A percentile compares a stretch with the other conserved stretches of the same genome.
Conservation (phyloP, 352 stramenopile genomes). For the Phytophthora tentaculata region DNA sequence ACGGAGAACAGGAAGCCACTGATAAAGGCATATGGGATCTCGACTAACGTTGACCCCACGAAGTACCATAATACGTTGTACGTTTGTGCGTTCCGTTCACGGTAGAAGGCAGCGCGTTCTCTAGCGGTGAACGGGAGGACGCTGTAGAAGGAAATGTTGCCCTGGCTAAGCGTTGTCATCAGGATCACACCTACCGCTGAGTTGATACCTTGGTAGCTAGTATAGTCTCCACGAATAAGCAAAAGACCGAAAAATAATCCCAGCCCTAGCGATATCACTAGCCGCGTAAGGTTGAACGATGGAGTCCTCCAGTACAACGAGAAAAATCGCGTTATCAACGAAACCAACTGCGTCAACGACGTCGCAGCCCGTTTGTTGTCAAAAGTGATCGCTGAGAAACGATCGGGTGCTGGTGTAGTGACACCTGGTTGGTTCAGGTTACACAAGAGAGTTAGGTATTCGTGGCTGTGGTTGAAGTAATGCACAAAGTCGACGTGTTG, state of each 20-base stretch:
- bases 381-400: neutral
- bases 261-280: slow-evolving; percentile 74
- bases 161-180: slow-evolving; percentile 23
- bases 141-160: slow-evolving; percentile 18
- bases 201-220: slow-evolving; percentile 58
- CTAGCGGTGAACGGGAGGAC: slow-evolving; percentile 14
- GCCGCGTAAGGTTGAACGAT: slow-evolving; percentile 85
- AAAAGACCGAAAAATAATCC: slow-evolving; percentile 81
- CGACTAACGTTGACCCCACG: slow-evolving; percentile 7
- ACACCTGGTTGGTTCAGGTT: neutral
- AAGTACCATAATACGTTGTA: slow-evolving; percentile 25
- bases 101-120: slow-evolving; percentile 18
- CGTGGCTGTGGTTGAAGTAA: neutral
- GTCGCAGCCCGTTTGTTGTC: slow-evolving; percentile 47
- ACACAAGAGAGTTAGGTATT: neutral
- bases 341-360: slow-evolving; percentile 37
- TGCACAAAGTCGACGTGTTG: slow-evolving; percentile 4
- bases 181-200: slow-evolving; percentile 41
- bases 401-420: neutral
- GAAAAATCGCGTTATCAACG: slow-evolving; percentile 54
- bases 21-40: slow-evolving; percentile 23
- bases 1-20: slow-evolving; percentile 15
- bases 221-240: slow-evolving; percentile 49
- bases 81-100: slow-evolving; percentile 16
- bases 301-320: slow-evolving; percentile 72